Evolutionary conservation across 2,329 filamentous ascomycete species (phyloP).

Genomic region (Fusarium torulosum): DNA sequence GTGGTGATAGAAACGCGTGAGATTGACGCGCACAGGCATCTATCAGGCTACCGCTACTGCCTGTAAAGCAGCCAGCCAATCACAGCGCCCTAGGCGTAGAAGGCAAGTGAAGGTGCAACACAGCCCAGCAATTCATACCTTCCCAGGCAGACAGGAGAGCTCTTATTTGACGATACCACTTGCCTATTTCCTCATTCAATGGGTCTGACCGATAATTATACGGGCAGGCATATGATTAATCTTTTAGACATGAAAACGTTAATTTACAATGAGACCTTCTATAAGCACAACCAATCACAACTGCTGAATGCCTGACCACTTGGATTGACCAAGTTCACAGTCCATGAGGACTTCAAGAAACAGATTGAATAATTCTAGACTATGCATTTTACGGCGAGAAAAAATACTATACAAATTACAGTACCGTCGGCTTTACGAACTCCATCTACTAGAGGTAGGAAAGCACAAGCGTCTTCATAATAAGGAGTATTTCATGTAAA

Average conservation of each 20-base stretch:
- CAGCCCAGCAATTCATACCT: neutral
- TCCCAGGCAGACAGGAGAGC: neutral
- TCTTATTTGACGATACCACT: neutral
- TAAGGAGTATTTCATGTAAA: neutral
- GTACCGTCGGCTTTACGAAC: neutral
- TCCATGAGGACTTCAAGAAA: too few relatives aligned
- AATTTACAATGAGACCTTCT: neutral
- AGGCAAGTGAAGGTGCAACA: constrained; percentile 1
- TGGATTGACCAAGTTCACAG: too few relatives aligned
- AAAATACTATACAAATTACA: too few relatives aligned
- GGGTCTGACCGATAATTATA: neutral
- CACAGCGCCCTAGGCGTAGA: constrained; percentile 9
- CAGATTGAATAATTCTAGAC: too few relatives aligned
- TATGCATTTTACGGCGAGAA: too few relatives aligned
- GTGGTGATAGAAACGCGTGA: constrained; percentile 35
- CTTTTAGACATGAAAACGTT: neutral
- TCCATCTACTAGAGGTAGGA: neutral
- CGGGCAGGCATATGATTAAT: too few relatives aligned
- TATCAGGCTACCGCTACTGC: constrained; percentile 18
- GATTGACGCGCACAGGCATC: constrained; percentile 36
- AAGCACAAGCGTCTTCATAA: constrained; percentile 3
- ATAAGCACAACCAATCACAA: neutral
- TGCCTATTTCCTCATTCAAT: neutral
- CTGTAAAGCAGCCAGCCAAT: constrained; percentile 27
- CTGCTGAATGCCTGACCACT: too few relatives aligned